phyloP scores from a whole-genome alignment of 2,329 filamentous ascomycete species.

The Colletotrichum shisoi region DNA sequence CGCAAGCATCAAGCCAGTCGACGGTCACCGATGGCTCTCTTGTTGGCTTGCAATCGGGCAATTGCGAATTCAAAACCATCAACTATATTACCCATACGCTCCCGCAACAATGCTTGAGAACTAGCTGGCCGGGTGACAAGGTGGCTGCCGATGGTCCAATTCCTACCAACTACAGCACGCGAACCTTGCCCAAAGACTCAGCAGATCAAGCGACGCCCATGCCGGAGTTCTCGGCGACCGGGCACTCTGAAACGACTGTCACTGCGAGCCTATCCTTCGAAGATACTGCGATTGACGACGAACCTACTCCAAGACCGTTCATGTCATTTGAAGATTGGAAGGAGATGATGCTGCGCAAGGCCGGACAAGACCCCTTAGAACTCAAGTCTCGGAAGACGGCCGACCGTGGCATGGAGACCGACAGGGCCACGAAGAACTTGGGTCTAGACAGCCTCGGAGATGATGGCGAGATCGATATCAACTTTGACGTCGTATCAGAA shows the following conservation, averaged over 20 bases:
- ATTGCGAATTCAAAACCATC: conserved; percentile 69
- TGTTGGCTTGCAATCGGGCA: background rate
- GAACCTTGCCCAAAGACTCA: background rate
- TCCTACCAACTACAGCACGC: background rate
- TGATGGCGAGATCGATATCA: conserved; percentile 78
- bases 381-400: conserved; percentile 68
- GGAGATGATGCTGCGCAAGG: conserved; percentile 85
- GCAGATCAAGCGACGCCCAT: conserved; percentile 31
- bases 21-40: background rate
- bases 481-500: conserved; percentile 61
- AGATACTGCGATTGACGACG: conserved; percentile 25
- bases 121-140: conserved; percentile 57
- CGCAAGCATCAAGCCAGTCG: background rate
- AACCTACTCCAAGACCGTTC: conserved; percentile 65
- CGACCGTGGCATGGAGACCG: conserved; percentile 59
- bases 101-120: conserved; percentile 77
- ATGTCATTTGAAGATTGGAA: conserved; percentile 99
- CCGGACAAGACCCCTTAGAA: conserved; percentile 70
- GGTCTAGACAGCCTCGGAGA: conserved; percentile 83
- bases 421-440: conserved; percentile 61
- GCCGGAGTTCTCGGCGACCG: conserved; percentile 24
- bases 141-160: background rate
- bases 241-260: background rate
- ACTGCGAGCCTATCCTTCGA: background rate
- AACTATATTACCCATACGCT: conserved; percentile 84